phyloP scores from a whole-genome alignment of 1,284 basidiomycete species.

The Trichosporon sp. region DNA sequence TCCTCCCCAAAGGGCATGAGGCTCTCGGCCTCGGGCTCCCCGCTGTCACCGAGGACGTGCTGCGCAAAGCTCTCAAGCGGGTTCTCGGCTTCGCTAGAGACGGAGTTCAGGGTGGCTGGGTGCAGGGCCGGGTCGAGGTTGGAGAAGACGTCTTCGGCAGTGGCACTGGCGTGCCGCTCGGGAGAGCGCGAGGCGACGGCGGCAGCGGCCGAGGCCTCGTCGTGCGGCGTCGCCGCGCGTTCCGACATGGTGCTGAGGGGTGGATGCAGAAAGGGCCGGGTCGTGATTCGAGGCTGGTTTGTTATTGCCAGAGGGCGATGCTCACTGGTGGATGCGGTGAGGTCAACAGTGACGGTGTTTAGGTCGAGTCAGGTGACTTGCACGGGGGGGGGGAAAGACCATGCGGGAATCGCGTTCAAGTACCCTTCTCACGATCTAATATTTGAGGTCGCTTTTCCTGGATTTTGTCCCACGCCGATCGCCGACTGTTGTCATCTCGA shows the following conservation, averaged over 20 bases:
- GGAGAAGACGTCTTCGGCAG: constrained; percentile 28
- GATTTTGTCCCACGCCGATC: constrained; percentile 10
- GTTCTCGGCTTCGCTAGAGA: constrained; percentile 26
- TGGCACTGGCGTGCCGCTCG: not conserved
- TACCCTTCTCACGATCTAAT: not conserved
- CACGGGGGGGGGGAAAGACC: not conserved
- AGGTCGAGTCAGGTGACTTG: constrained; percentile 24
- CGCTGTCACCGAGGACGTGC: constrained; percentile 34
- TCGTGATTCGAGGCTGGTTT: not conserved
- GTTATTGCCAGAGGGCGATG: constrained; percentile 1
- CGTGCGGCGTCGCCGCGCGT: constrained; percentile 18
- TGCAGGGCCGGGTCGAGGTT: constrained; percentile 37
- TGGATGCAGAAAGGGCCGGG: constrained; percentile 8
- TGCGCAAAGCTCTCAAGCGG: constrained; percentile 38
- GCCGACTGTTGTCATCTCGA: not conserved
- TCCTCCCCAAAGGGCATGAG: constrained; percentile 26
- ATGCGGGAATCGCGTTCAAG: constrained; percentile 18
- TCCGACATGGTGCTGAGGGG: constrained; percentile 9
- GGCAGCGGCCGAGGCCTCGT: constrained; percentile 4
- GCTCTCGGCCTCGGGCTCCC: constrained; percentile 26
- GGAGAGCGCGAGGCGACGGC: not conserved
- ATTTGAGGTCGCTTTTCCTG: not conserved
- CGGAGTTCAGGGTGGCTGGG: constrained; percentile 30
- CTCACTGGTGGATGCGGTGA: constrained; percentile 5
- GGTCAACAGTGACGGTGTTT: constrained; percentile 10